These are phyloP conservation scores for Alternaria triticimaculans DNA, from an alignment of 2,329 filamentous ascomycete species.

Conservation along the genomic window DNA sequence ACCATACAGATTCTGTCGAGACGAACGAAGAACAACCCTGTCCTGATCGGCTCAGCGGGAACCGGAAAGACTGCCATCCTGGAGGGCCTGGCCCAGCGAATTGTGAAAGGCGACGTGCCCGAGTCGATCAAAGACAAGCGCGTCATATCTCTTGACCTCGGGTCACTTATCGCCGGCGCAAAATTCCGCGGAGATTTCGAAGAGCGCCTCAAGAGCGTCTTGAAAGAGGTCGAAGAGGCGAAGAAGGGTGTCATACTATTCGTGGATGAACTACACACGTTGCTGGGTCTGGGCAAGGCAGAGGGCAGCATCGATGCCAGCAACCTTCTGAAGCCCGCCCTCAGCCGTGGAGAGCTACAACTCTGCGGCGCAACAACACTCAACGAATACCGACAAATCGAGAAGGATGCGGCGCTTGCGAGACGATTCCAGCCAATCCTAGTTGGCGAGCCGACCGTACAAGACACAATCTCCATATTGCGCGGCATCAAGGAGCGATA, in stretches of 20 bases:
- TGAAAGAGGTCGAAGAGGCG: constrained; percentile 89
- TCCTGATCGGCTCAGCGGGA: constrained; percentile 88
- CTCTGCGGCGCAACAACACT: constrained; percentile 95
- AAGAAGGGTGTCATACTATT: constrained; percentile 92
- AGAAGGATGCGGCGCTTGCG: constrained; percentile 93
- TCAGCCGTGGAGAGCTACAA: constrained; percentile 92
- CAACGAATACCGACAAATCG: constrained; percentile 89
- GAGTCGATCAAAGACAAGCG: constrained; percentile 95
- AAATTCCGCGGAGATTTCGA: constrained; percentile 98
- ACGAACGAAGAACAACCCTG: constrained; percentile 94
- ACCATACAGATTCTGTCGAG: constrained; percentile 94
- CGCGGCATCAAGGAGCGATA: constrained; percentile 98
- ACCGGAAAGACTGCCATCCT: constrained; percentile 94
- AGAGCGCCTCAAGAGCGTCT: constrained; percentile 85
- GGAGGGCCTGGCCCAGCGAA: constrained; percentile 87
- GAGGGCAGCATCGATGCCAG: constrained; percentile 97
- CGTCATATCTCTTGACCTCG: constrained; percentile 86
- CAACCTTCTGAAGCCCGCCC: constrained; percentile 89
- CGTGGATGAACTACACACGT: constrained; percentile 90
- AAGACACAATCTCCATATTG: constrained; percentile 93
- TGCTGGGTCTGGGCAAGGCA: constrained; percentile 90
- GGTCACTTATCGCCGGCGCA: constrained; percentile 90
- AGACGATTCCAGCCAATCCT: constrained; percentile 92
- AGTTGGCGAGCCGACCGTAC: constrained; percentile 88
- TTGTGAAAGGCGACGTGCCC: constrained; percentile 90